Conservation (phyloP, 164 flowering plant genomes). For the Brasenia schreberi region DNA sequence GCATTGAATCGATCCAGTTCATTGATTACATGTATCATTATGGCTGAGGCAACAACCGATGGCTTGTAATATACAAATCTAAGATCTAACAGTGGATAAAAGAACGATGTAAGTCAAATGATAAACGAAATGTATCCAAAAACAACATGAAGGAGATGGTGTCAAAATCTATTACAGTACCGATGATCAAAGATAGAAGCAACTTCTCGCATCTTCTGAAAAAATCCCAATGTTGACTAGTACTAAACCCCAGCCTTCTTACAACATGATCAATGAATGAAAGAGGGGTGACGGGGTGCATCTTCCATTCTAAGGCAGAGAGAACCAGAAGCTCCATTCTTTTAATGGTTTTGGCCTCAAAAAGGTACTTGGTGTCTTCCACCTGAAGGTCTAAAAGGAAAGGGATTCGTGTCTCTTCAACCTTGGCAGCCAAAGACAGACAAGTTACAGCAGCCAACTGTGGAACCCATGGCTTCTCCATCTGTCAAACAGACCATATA, state of each 20-base stretch:
- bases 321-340: slow-evolving; percentile 82
- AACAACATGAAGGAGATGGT: not conserved
- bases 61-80: slow-evolving; percentile 28
- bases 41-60: slow-evolving; percentile 60
- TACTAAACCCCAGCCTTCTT: slow-evolving; percentile 45
- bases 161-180: slow-evolving; percentile 11
- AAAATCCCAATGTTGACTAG: slow-evolving; percentile 38
- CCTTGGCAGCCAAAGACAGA: slow-evolving; percentile 77
- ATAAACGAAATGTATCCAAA: not conserved
- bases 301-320: slow-evolving; percentile 72
- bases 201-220: slow-evolving; percentile 37
- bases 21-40: slow-evolving; percentile 51
- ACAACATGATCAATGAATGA: slow-evolving; percentile 59
- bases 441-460: slow-evolving; percentile 82
- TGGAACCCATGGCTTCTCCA: slow-evolving; percentile 75
- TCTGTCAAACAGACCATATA: slow-evolving; percentile 8
- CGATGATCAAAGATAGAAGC: slow-evolving; percentile 39
- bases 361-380: slow-evolving; percentile 45
- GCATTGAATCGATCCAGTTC: slow-evolving; percentile 40
- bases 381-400: slow-evolving; percentile 49
- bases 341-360: slow-evolving; percentile 73
- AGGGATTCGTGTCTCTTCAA: slow-evolving; percentile 81
- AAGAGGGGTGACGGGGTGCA: slow-evolving; percentile 73
- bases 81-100: slow-evolving; percentile 16
- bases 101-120: not conserved